These are phyloP conservation scores for Nigrograna mackinnonii DNA, from an alignment of 2,329 filamentous ascomycete genomes.

Conservation along the genomic window DNA sequence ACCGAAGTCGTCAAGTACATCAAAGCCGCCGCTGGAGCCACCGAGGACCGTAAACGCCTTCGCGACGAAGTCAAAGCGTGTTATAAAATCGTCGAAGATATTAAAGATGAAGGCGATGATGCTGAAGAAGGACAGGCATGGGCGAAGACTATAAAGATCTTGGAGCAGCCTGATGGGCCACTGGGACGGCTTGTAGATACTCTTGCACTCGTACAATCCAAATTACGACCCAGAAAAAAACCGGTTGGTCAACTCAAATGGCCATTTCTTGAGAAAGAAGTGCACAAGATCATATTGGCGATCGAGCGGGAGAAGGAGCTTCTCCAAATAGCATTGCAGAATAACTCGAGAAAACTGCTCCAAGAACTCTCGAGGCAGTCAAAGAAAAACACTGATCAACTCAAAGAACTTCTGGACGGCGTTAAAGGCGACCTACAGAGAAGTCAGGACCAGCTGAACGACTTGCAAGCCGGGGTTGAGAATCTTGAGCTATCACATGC, in stretches of 20 bases:
- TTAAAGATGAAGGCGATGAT: slow-evolving; percentile 7
- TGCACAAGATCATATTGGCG: slow-evolving; percentile 13
- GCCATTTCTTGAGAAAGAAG: slow-evolving; percentile 20
- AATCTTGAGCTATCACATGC: no score
- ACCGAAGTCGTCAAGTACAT: slow-evolving; percentile 20
- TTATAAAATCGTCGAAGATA: slow-evolving; percentile 3
- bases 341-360: slow-evolving; percentile 3
- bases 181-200: slow-evolving; percentile 2
- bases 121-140: slow-evolving; percentile 6
- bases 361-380: slow-evolving; percentile 1
- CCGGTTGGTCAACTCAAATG: slow-evolving; percentile 12
- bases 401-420: slow-evolving; percentile 1
- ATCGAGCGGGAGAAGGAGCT: slow-evolving; percentile 9
- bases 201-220: not conserved
- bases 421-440: not conserved
- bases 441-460: not conserved
- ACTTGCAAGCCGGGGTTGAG: no score
- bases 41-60: slow-evolving; percentile 18
- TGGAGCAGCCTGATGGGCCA: slow-evolving; percentile 3
- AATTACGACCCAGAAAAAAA: slow-evolving; percentile 2
- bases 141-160: slow-evolving; percentile 4
- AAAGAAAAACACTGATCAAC: slow-evolving; percentile 2
- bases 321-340: slow-evolving; percentile 5
- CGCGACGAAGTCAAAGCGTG: slow-evolving; percentile 7
- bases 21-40: slow-evolving; percentile 19